Evolutionary conservation across 345 rosid genomes (phyloP).

Genomic region (Punica granatum): DNA sequence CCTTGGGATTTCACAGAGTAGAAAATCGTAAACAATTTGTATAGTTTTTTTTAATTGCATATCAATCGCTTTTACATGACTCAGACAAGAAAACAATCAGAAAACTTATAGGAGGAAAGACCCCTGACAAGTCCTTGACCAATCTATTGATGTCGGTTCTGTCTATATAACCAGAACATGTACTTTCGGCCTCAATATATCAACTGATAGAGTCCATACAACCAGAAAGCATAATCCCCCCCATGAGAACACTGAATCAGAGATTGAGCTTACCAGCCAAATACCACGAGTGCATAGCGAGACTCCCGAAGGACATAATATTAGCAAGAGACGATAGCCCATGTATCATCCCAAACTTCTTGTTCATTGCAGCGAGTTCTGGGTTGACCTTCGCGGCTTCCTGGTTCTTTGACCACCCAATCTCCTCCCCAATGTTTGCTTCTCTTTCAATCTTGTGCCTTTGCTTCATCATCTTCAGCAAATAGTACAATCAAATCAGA

Average conservation of each 20-base stretch:
- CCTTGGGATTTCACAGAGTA: neutral
- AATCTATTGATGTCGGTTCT: neutral
- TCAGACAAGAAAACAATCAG: neutral
- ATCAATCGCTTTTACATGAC: neutral
- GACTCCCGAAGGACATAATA: constrained; percentile 85
- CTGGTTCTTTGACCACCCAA: constrained; percentile 84
- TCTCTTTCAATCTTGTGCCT: constrained; percentile 96
- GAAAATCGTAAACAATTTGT: neutral
- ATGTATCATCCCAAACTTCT: constrained; percentile 99
- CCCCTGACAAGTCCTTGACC: neutral
- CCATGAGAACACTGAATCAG: constrained; percentile 20
- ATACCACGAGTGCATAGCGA: constrained; percentile 96
- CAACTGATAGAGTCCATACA: neutral
- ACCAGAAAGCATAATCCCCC: neutral
- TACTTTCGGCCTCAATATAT: too few relatives aligned
- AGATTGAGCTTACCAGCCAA: constrained; percentile 84
- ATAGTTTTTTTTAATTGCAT: neutral
- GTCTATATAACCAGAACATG: too few relatives aligned
- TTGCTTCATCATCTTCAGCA: constrained; percentile 85
- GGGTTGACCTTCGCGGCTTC: constrained; percentile 79
- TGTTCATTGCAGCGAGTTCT: constrained; percentile 91
- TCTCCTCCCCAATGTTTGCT: constrained; percentile 60
- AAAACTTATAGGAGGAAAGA: neutral
- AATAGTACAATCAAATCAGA: neutral
- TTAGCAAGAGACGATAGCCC: constrained; percentile 92